phyloP scores from a whole-genome alignment of 2,329 filamentous ascomycete species.

The Hysterium pulicare region DNA sequence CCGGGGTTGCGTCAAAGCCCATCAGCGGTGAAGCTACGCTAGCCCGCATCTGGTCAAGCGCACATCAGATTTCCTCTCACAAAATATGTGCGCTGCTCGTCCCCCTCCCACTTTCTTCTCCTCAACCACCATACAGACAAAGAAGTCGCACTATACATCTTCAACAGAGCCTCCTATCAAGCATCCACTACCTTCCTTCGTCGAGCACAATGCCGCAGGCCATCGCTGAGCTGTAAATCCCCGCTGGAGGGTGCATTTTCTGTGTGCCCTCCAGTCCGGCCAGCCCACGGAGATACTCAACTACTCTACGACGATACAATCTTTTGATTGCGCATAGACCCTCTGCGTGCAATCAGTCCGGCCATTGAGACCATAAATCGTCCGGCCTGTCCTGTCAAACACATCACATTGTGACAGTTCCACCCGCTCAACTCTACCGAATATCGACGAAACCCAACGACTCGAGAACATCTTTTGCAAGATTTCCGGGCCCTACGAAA shows the following conservation, averaged over 20 bases:
- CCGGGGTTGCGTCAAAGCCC: neutral
- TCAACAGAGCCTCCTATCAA: conserved; percentile 19
- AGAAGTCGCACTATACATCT: conserved; percentile 36
- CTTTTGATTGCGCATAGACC: conserved; percentile 33
- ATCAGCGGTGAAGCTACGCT: neutral
- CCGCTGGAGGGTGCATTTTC: conserved; percentile 66
- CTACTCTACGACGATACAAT: conserved; percentile 46
- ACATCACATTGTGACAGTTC: conserved; percentile 30
- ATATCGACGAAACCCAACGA: conserved; percentile 27
- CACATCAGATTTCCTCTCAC: conserved; percentile 17
- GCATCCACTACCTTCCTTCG: conserved; percentile 33
- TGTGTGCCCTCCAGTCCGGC: conserved; percentile 70
- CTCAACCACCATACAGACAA: conserved; percentile 35
- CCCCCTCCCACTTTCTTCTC: conserved; percentile 26
- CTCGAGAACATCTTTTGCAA: conserved; percentile 15
- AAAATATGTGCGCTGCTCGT: conserved; percentile 24
- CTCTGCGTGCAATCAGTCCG: conserved; percentile 28
- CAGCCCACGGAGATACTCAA: conserved; percentile 74
- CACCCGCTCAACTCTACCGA: conserved; percentile 22
- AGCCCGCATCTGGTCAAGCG: conserved; percentile 6
- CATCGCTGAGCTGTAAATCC: conserved; percentile 72
- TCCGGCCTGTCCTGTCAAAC: conserved; percentile 28
- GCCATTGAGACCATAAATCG: conserved; percentile 25
- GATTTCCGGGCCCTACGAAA: conserved; percentile 34
- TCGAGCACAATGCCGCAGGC: conserved; percentile 48